These are phyloP conservation scores for Monosporozyma servazzii DNA, from an alignment of 805 yeast species.

Conservation along the genomic window DNA sequence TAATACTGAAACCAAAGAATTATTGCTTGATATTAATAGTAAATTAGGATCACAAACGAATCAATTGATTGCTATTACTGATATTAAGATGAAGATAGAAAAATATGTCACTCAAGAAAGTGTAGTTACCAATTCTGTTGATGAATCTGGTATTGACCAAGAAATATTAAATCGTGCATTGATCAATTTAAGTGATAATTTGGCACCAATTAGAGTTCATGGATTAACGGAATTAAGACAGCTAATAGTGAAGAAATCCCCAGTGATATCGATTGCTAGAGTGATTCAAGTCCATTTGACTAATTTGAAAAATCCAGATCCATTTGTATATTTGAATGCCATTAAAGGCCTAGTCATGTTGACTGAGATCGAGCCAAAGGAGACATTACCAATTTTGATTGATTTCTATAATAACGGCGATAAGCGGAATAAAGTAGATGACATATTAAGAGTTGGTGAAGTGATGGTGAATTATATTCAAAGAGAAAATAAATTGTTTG, in stretches of 20 bases:
- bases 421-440: constrained; percentile 42
- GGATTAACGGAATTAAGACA: constrained; percentile 61
- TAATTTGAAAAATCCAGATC: constrained; percentile 70
- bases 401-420: constrained; percentile 31
- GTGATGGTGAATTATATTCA: constrained; percentile 55
- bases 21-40: background rate
- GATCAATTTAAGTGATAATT: constrained; percentile 59
- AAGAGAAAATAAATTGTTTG: constrained; percentile 38
- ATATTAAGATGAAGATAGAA: constrained; percentile 8
- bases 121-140: background rate
- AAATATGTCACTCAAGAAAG: constrained; percentile 10
- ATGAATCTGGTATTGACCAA: background rate
- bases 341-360: constrained; percentile 68
- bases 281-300: constrained; percentile 53
- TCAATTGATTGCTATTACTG: background rate
- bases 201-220: constrained; percentile 79
- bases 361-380: constrained; percentile 35
- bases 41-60: background rate
- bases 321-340: constrained; percentile 76
- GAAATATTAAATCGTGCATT: constrained; percentile 47
- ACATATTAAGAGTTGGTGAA: constrained; percentile 74
- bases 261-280: constrained; percentile 41
- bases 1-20: background rate
- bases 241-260: constrained; percentile 42
- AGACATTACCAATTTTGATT: constrained; percentile 33